These are phyloP conservation scores for Daedaleopsis sinensis DNA, from an alignment of 768 basidiomycete species.

Conservation along the genomic window DNA sequence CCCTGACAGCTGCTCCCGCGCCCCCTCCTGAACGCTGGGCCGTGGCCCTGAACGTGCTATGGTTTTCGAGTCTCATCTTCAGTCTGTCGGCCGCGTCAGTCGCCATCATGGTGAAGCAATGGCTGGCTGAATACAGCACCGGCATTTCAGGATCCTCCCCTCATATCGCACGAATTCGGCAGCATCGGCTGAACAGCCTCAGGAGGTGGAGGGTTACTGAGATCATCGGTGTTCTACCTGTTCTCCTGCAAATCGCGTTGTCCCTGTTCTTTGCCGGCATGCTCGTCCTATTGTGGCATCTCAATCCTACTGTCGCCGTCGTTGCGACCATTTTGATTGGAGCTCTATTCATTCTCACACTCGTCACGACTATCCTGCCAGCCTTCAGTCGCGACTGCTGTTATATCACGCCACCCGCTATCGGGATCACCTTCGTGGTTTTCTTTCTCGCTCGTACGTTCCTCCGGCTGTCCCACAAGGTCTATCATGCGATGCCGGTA, in stretches of 20 bases:
- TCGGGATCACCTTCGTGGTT: no score
- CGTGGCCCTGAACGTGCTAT: slow-evolving; percentile 25
- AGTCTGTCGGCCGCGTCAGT: slow-evolving; percentile 28
- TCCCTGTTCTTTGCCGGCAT: slow-evolving; percentile 25
- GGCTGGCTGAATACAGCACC: slow-evolving; percentile 21
- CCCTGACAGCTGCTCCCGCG: background rate
- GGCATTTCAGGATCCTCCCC: background rate
- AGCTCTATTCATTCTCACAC: background rate
- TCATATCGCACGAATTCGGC: slow-evolving; percentile 17
- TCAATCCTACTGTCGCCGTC: slow-evolving; percentile 14
- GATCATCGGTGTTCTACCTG: slow-evolving; percentile 18
- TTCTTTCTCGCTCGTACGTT: no score
- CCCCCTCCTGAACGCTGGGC: background rate
- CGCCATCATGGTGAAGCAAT: slow-evolving; percentile 33
- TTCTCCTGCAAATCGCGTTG: slow-evolving; percentile 23
- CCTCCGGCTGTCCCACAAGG: no score
- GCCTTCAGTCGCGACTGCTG: background rate
- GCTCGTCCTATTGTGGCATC: slow-evolving; percentile 14
- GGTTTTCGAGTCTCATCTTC: slow-evolving; percentile 29
- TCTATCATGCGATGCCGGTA: no score
- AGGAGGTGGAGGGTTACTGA: slow-evolving; percentile 16
- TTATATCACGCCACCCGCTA: slow-evolving; percentile 8
- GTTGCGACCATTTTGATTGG: background rate
- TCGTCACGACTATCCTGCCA: background rate
- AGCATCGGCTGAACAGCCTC: slow-evolving; percentile 21